phyloP scores from a whole-genome alignment of 257 asterid genomes.

The Petrea volubilis region DNA sequence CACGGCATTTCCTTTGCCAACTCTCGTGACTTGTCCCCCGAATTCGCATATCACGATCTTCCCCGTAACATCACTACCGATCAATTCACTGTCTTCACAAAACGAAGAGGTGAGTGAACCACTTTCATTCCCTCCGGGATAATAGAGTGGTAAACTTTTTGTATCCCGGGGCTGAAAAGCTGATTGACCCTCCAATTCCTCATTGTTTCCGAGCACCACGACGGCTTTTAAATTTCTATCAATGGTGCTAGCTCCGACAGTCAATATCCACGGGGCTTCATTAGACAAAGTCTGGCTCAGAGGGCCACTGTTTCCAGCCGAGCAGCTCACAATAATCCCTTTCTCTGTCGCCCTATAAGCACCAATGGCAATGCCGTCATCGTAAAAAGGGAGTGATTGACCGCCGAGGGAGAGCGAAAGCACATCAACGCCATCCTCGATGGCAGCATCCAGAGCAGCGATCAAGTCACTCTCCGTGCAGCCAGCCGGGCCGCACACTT shows the following conservation, averaged over 20 bases:
- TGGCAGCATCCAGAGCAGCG: constrained; percentile 33
- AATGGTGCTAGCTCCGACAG: not conserved
- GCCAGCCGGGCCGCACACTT: not conserved
- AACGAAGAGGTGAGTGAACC: not conserved
- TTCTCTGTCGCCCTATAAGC: not conserved
- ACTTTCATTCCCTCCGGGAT: not conserved
- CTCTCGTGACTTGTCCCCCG: not conserved
- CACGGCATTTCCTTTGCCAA: not conserved
- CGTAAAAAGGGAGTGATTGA: not conserved
- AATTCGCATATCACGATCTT: not conserved
- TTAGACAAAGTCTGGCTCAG: not conserved
- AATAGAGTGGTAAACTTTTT: not conserved
- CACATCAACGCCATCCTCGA: constrained; percentile 31
- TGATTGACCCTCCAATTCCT: not conserved
- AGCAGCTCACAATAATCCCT: not conserved
- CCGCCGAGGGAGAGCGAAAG: constrained; percentile 26
- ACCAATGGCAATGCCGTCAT: not conserved
- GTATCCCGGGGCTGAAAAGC: not conserved
- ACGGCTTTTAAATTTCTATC: not conserved
- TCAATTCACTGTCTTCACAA: too few species aligned
- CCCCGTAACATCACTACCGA: not conserved
- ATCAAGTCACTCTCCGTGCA: constrained; percentile 14
- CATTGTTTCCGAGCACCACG: not conserved
- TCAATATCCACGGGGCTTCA: not conserved
- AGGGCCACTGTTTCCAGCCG: not conserved